These are phyloP conservation scores for Phoma herbarum DNA, from an alignment of 2,329 filamentous ascomycete species.

Conservation along the genomic window DNA sequence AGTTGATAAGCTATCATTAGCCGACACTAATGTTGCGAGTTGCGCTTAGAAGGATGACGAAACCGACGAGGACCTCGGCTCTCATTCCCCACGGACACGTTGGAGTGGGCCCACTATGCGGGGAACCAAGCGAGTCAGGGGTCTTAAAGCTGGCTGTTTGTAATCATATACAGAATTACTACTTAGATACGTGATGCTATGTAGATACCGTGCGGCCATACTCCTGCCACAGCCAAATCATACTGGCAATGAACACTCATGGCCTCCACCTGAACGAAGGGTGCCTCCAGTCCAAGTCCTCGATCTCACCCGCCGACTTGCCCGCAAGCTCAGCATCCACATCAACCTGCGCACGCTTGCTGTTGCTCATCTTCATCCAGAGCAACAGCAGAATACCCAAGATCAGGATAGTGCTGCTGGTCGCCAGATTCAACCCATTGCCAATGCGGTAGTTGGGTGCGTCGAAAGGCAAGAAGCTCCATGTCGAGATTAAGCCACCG, in stretches of 20 bases:
- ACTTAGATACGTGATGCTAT: background rate
- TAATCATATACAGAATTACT: background rate
- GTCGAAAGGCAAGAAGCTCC: slow-evolving; percentile 71
- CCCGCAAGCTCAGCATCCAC: slow-evolving; percentile 66
- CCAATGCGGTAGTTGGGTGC: slow-evolving; percentile 73
- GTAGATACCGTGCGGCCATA: no score
- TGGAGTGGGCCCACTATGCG: slow-evolving; percentile 3
- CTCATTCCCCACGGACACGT: slow-evolving; percentile 7
- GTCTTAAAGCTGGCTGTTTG: background rate
- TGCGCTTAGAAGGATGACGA: slow-evolving; percentile 10
- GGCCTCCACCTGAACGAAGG: slow-evolving; percentile 70
- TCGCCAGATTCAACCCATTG: slow-evolving; percentile 74
- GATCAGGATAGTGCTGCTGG: slow-evolving; percentile 65
- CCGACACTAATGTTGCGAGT: slow-evolving; percentile 4
- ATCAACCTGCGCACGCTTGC: slow-evolving; percentile 62
- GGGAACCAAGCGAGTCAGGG: slow-evolving; percentile 10
- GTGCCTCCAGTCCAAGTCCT: slow-evolving; percentile 58
- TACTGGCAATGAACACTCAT: slow-evolving; percentile 22
- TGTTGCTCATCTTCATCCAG: slow-evolving; percentile 73
- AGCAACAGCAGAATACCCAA: slow-evolving; percentile 59
- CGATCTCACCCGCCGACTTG: slow-evolving; percentile 46
- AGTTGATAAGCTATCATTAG: slow-evolving; percentile 1
- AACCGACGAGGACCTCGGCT: slow-evolving; percentile 17
- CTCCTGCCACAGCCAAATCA: background rate
- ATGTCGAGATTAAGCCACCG: slow-evolving; percentile 73